Evolutionary conservation across 148 eudicot genomes (phyloP).

Genomic region (Agrostemma githago): DNA sequence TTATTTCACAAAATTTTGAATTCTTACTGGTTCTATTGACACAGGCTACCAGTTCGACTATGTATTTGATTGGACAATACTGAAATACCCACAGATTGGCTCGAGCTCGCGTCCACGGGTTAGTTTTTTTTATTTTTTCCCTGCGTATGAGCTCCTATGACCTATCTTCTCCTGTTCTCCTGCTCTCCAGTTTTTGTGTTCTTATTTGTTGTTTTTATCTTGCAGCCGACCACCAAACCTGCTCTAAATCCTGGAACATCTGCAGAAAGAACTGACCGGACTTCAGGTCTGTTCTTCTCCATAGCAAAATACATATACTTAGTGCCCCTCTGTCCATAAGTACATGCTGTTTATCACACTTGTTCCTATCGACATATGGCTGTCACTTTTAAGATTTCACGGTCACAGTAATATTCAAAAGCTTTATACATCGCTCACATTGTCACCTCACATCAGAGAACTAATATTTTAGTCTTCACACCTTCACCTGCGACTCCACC

Average conservation of each 20-base stretch:
- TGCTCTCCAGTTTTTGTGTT: neutral
- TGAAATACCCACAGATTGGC: constrained; percentile 92
- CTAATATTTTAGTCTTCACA: neutral
- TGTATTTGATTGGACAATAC: constrained; percentile 91
- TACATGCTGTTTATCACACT: neutral
- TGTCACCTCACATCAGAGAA: neutral
- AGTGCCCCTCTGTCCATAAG: neutral
- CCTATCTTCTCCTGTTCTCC: neutral
- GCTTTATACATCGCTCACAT: neutral
- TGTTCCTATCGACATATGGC: neutral
- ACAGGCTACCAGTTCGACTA: constrained; percentile 96
- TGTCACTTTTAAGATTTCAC: neutral
- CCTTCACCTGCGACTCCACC: neutral
- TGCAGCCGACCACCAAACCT: constrained; percentile 60
- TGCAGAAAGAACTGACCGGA: constrained; percentile 62
- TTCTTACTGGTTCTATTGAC: constrained; percentile 13
- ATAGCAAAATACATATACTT: neutral
- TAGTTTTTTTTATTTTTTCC: constrained; percentile 21
- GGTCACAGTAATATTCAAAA: neutral
- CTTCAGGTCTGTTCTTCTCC: constrained; percentile 51
- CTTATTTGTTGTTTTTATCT: constrained; percentile 11
- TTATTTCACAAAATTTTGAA: neutral
- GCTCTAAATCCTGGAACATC: constrained; percentile 67
- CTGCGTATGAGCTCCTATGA: neutral
- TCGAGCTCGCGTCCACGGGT: constrained; percentile 85